Evolutionary conservation across 305 asterid genomes (phyloP), one percentile per base, ranked within the genome.

Genomic region (Andrographis paniculata): DNA sequence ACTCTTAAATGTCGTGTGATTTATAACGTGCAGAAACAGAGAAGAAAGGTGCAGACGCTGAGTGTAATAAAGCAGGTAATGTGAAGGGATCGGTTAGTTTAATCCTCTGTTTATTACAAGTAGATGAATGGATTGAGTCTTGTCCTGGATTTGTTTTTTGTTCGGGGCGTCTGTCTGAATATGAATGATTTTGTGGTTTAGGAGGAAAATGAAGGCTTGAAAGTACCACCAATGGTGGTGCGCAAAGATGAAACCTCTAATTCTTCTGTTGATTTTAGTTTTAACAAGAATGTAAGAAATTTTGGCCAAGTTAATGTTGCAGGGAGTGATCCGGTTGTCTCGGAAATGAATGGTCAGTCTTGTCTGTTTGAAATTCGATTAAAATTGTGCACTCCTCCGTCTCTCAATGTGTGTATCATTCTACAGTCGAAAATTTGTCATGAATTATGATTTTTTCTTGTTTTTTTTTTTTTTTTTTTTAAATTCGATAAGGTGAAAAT

Each of bases 11-110:
- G n/a, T n/a, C n/a, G n/a, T n/a, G n/a, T 35, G 31, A 0, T 59
- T 62, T 62, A 47, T 58, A 11, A 15, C 74, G 50, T 64, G 52
- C 84, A 88, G 97, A 84, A 82, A 60, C 79, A 70, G 67, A 77
- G 88, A 59, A 59, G 69, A 24, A 92, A 82, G 56, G 75, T 74
- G 37, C 94, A 77, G 30, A 53, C 65, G 17, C 76, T 78, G 38
- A 64, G 56, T 58, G 78, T 84, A 58, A 43, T 83, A 28, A 75
- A 77, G 63, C 84, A 77, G 95, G 94, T 84, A 75, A 61, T 55
- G 21, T 19, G 14, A 39, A 63, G 33, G 16, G 33, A 28, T 28
- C 10, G 33, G 10, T 28, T n/a, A n/a, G 42, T 41, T 10, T 27
- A 27, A 27, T n/a, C 35, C 17, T 56, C 6, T 9, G 6, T 56